Evolutionary conservation across 768 basidiomycete genomes (phyloP), one percentile per base, ranked within the genome.

Genomic region (Kwoniella heveanensis): DNA sequence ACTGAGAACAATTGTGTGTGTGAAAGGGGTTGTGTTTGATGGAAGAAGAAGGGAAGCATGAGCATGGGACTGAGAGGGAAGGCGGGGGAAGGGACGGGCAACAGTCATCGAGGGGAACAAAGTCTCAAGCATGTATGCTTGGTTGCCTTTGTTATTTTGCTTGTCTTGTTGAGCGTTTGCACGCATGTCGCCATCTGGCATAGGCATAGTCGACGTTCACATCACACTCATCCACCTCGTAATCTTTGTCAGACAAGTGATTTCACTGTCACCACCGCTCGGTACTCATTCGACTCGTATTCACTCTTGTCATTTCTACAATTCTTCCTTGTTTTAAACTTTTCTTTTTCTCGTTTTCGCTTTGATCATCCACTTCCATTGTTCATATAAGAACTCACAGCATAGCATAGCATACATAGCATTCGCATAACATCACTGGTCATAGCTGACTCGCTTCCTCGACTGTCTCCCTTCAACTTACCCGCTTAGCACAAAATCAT

Each of bases 201-300:
- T n/a, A n/a, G n/a, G n/a, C n/a, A n/a, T n/a, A n/a, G n/a, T n/a
- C n/a, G n/a, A n/a, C n/a, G n/a, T n/a, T n/a, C n/a, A n/a, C n/a
- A n/a, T n/a, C n/a, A n/a, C n/a, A n/a, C n/a, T n/a, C n/a, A n/a
- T n/a, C n/a, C n/a, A n/a, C n/a, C n/a, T n/a, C n/a, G n/a, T n/a
- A n/a, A n/a, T n/a, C n/a, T n/a, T n/a, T n/a, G n/a, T n/a, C n/a
- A n/a, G n/a, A n/a, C n/a, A n/a, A n/a, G n/a, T n/a, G n/a, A n/a
- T n/a, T n/a, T n/a, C n/a, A 44, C 47, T 22, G n/a, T 9, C 47
- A 32, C 36, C 32, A 62, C 61, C 61, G 54, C 24, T 55, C 61
- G 51, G 61, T 62, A 55, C 62, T 53, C 32, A 19, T 39, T 54
- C 29, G 32, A 22, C n/a, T 51, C 32, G 15, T 26, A 25, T 44